phyloP scores from a whole-genome alignment of 1,284 basidiomycete species.

The Apiotrichum brassicae region DNA sequence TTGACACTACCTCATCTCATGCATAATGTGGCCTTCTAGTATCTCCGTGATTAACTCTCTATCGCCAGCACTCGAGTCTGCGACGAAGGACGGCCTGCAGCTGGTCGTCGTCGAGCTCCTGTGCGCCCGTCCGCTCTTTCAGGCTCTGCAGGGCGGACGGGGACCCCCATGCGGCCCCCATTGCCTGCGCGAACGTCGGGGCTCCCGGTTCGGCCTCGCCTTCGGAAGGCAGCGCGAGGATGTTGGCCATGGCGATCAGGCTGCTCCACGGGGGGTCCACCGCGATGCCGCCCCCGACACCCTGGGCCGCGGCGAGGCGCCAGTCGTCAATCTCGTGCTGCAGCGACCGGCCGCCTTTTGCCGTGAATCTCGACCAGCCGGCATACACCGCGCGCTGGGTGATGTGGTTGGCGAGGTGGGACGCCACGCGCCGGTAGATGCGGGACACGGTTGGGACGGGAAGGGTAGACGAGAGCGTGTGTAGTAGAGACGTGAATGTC shows the following conservation, averaged over 20 bases:
- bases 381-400: constrained; percentile 75
- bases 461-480: constrained; percentile 57
- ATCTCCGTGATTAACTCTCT: neutral
- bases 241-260: constrained; percentile 59
- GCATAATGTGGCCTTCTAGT: neutral
- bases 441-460: constrained; percentile 54
- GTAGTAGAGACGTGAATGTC: constrained; percentile 64
- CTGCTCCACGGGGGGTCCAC: constrained; percentile 66
- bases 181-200: constrained; percentile 67
- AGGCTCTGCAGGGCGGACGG: constrained; percentile 63
- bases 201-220: constrained; percentile 62
- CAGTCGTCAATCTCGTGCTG: constrained; percentile 67
- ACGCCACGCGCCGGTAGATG: constrained; percentile 64
- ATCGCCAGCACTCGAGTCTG: constrained; percentile 42
- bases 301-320: constrained; percentile 61
- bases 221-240: constrained; percentile 55
- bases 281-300: constrained; percentile 31
- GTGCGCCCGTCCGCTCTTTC: constrained; percentile 49
- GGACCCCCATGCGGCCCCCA: constrained; percentile 66
- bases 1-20: neutral
- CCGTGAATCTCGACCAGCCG: constrained; percentile 57
- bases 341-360: constrained; percentile 55
- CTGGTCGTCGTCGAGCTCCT: constrained; percentile 23
- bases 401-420: constrained; percentile 64
- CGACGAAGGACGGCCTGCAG: constrained; percentile 38